Evolutionary conservation across 1,284 basidiomycete genomes (phyloP).

Genomic region (Cryptococcus sp.): DNA sequence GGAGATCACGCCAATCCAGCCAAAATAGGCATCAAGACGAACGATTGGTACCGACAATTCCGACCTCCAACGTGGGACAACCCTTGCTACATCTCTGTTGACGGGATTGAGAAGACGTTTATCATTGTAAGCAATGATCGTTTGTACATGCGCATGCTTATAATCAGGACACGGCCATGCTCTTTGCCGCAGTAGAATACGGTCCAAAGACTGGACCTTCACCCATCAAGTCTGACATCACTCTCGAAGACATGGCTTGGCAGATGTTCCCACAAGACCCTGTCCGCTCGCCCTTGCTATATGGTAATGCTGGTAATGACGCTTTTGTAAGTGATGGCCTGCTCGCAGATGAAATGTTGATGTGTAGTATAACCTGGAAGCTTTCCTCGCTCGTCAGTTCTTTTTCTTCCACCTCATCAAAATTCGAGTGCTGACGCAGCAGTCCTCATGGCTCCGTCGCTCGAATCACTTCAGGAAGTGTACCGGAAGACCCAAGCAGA

Average conservation of each 20-base stretch:
- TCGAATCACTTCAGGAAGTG: slow-evolving; percentile 19
- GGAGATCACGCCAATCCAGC: slow-evolving; percentile 13
- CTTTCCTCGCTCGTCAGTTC: slow-evolving; percentile 22
- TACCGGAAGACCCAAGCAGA: slow-evolving; percentile 5
- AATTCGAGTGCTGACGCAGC: slow-evolving; percentile 6
- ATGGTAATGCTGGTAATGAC: slow-evolving; percentile 34
- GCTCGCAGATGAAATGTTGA: not conserved
- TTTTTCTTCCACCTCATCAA: not conserved
- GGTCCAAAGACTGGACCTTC: slow-evolving; percentile 5
- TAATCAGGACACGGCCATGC: slow-evolving; percentile 29
- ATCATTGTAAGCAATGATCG: slow-evolving; percentile 22
- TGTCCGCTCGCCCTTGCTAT: slow-evolving; percentile 9
- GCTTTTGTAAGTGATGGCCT: slow-evolving; percentile 23
- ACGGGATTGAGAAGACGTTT: slow-evolving; percentile 21
- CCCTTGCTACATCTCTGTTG: slow-evolving; percentile 17
- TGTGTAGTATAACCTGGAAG: slow-evolving; percentile 21
- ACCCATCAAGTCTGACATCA: slow-evolving; percentile 11
- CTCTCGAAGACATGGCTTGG: slow-evolving; percentile 18
- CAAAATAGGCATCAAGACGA: slow-evolving; percentile 13
- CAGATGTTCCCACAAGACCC: slow-evolving; percentile 20
- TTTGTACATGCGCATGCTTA: not conserved
- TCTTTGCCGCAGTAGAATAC: slow-evolving; percentile 31
- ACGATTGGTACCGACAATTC: slow-evolving; percentile 14
- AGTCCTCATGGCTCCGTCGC: slow-evolving; percentile 20
- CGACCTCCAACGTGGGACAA: slow-evolving; percentile 17